A percentile compares a stretch with the other conserved stretches of the same genome.
Evolutionary conservation across 805 yeast genomes (phyloP).

Genomic region (Groenewaldozyma salmanticensis): DNA sequence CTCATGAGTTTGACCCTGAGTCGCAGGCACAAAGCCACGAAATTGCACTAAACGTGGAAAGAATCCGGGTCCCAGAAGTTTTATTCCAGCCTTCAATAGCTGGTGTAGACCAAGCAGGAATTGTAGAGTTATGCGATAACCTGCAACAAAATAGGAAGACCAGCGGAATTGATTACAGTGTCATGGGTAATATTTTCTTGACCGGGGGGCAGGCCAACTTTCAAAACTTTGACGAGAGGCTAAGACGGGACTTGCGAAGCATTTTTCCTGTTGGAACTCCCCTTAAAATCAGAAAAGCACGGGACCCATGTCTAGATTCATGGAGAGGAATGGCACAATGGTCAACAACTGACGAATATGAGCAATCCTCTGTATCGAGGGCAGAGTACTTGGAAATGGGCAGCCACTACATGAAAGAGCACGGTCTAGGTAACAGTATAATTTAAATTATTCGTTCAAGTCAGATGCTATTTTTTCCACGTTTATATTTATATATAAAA

Average conservation of each 20-base stretch:
- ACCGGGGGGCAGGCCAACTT: constrained; percentile 79
- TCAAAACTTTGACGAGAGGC: constrained; percentile 55
- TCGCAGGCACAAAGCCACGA: constrained; percentile 82
- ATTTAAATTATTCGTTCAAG: too few species aligned
- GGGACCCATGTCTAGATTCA: constrained; percentile 65
- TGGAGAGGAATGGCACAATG: constrained; percentile 94
- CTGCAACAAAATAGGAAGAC: constrained; percentile 34
- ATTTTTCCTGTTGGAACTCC: constrained; percentile 62
- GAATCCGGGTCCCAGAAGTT: constrained; percentile 87
- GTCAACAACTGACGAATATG: constrained; percentile 42
- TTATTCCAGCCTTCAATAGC: constrained; percentile 88
- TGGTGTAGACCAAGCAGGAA: constrained; percentile 93
- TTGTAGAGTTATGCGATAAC: constrained; percentile 66
- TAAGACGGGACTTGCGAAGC: constrained; percentile 57
- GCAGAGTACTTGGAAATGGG: constrained; percentile 84
- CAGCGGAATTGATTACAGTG: constrained; percentile 22
- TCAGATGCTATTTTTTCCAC: too few species aligned
- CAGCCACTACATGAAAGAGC: constrained; percentile 79
- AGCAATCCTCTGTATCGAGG: constrained; percentile 45
- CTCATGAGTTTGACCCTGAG: constrained; percentile 74
- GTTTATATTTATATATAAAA: too few species aligned
- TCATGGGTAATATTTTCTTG: constrained; percentile 54
- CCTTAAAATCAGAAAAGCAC: constrained; percentile 51
- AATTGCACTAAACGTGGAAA: constrained; percentile 79
- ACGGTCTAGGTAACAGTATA: constrained; percentile 55